Percentiles rank a stretch among this genome's conserved stretches.
phyloP scores from a whole-genome alignment of 192 early-diverging fungal genomes.

The Gorgonomyces haynaldii region DNA sequence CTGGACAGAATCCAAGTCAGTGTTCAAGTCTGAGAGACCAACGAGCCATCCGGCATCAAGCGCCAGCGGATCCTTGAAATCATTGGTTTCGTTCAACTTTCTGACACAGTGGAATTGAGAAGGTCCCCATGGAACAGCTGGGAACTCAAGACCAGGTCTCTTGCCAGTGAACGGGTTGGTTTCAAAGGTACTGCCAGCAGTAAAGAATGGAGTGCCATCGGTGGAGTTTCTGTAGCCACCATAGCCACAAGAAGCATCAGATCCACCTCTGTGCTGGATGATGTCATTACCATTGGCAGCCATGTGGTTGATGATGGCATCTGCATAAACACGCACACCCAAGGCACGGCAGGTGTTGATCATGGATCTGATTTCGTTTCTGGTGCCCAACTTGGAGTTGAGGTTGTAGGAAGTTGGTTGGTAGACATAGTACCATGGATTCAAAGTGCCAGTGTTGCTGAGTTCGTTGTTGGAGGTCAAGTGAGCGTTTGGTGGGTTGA shows the following conservation, averaged over 20 bases:
- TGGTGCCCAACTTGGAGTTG: background rate
- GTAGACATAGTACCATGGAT: constrained; percentile 10
- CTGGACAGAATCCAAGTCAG: constrained; percentile 9
- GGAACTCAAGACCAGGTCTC: constrained; percentile 13
- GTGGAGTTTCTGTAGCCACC: constrained; percentile 5
- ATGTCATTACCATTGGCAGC: constrained; percentile 5
- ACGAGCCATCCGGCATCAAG: constrained; percentile 11
- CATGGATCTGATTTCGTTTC: constrained; percentile 7
- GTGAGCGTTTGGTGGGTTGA: constrained; percentile 12
- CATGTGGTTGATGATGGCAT: constrained; percentile 21
- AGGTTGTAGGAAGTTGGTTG: constrained; percentile 13
- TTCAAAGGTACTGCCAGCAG: constrained; percentile 7
- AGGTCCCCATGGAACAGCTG: constrained; percentile 19
- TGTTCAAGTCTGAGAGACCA: constrained; percentile 17
- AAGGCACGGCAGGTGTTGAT: constrained; percentile 4
- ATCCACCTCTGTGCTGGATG: constrained; percentile 1
- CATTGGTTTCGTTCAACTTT: constrained; percentile 5
- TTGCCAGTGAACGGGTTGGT: constrained; percentile 8
- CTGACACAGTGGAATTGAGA: constrained; percentile 18
- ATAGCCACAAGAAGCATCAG: background rate
- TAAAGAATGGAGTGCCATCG: constrained; percentile 16
- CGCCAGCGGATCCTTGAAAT: background rate
- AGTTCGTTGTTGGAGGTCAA: constrained; percentile 1
- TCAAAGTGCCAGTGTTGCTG: background rate
- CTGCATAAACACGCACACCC: constrained; percentile 19